phyloP scores from a whole-genome alignment of 441 rosid genomes.

The Theobroma grandiflorum region DNA sequence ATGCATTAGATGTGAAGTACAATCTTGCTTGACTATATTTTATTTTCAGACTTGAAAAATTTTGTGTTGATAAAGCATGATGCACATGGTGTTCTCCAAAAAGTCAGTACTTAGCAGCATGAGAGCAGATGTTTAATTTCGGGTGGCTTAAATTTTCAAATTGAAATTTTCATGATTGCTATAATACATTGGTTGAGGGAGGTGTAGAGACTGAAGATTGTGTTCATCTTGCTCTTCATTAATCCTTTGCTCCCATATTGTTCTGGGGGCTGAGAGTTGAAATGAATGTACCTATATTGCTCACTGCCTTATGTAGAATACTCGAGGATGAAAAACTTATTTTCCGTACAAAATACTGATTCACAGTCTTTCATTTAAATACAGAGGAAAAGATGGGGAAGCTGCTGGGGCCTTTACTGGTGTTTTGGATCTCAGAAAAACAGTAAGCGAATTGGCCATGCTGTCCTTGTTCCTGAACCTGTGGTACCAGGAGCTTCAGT shows the following conservation, averaged over 20 bases:
- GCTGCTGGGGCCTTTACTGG: conserved; percentile 75
- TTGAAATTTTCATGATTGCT: background rate
- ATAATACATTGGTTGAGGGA: background rate
- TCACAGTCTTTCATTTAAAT: conserved; percentile 26
- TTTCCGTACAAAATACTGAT: background rate
- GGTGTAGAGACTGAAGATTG: background rate
- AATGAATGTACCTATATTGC: background rate
- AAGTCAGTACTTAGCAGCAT: background rate
- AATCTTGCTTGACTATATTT: background rate
- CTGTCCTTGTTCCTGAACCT: conserved; percentile 77
- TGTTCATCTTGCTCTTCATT: background rate
- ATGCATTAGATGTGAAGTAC: background rate
- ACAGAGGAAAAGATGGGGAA: conserved; percentile 91
- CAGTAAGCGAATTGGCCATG: conserved; percentile 85
- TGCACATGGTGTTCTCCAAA: background rate
- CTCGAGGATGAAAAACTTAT: background rate
- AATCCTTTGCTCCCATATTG: background rate
- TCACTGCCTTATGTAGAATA: background rate
- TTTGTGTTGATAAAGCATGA: background rate
- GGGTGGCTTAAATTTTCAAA: background rate
- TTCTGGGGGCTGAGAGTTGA: background rate
- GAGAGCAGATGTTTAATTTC: background rate
- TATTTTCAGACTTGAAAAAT: background rate
- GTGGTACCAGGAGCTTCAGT: conserved; percentile 51
- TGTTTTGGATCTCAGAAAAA: conserved; percentile 86